Percentiles rank a stretch among this genome's conserved stretches.
These are phyloP conservation scores for Tetrastigma voinierianum DNA, from an alignment of 164 flowering plant genomes.

Conservation along the genomic window DNA sequence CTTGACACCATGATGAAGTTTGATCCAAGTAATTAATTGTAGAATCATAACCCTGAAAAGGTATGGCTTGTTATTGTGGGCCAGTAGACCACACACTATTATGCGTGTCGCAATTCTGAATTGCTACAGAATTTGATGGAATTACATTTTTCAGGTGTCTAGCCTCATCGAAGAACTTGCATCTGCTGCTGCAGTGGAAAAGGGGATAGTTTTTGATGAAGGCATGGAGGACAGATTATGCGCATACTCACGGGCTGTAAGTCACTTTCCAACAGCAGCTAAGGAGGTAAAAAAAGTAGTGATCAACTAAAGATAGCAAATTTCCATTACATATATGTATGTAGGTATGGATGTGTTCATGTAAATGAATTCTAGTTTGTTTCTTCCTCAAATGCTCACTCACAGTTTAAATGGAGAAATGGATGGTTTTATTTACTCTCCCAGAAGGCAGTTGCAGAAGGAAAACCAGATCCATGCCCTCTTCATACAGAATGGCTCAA, in stretches of 20 bases:
- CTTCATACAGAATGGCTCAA: constrained; percentile 87
- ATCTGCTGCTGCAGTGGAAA: constrained; percentile 80
- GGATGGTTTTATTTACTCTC: constrained; percentile 86
- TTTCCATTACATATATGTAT: not conserved
- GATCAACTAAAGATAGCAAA: not conserved
- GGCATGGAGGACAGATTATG: constrained; percentile 76
- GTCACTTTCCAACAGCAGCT: constrained; percentile 94
- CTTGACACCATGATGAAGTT: too few species aligned
- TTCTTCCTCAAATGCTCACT: not conserved
- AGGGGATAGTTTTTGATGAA: constrained; percentile 50
- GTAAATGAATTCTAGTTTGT: not conserved
- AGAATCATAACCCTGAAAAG: too few species aligned
- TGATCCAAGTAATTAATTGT: too few species aligned
- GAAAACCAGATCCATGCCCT: constrained; percentile 88
- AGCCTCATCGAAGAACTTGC: constrained; percentile 84
- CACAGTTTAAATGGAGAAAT: constrained; percentile 96
- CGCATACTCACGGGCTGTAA: constrained; percentile 92
- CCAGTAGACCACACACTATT: not conserved
- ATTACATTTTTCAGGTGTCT: constrained; percentile 55
- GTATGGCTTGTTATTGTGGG: too few species aligned
- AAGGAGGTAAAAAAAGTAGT: constrained; percentile 63
- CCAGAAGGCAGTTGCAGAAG: constrained; percentile 59
- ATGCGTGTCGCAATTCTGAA: not conserved
- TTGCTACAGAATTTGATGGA: not conserved
- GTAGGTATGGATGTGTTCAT: not conserved